Conservation (phyloP, 164 flowering plant species). For the Liquidambar formosana region DNA sequence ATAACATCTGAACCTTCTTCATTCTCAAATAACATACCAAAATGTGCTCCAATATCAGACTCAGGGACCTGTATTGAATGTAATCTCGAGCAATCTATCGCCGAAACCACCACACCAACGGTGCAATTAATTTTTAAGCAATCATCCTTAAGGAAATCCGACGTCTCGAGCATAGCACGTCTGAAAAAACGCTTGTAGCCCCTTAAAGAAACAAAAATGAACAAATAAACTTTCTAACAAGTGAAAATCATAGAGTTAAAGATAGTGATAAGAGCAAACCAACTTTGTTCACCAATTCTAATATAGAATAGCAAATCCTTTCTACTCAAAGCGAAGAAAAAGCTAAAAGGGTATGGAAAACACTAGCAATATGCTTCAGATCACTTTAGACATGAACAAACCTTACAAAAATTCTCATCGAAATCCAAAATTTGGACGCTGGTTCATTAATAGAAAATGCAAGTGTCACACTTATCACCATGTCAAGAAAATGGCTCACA, state of each 20-base stretch:
- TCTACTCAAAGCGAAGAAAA: background rate
- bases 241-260: background rate
- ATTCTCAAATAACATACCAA: constrained; percentile 79
- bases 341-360: background rate
- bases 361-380: background rate
- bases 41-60: constrained; percentile 78
- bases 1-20: constrained; percentile 85
- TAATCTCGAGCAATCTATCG: constrained; percentile 64
- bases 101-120: constrained; percentile 91
- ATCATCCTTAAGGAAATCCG: constrained; percentile 88
- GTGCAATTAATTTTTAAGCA: constrained; percentile 86
- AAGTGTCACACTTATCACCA: too few relatives aligned
- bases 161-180: constrained; percentile 80
- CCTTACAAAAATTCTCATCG: too few relatives aligned
- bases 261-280: background rate
- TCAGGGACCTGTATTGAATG: constrained; percentile 74
- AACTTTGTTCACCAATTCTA: background rate
- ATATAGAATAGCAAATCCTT: background rate
- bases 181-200: constrained; percentile 95
- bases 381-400: background rate
- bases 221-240: background rate
- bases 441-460: too few relatives aligned
- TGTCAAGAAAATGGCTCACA: too few relatives aligned
- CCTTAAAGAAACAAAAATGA: constrained; percentile 37
- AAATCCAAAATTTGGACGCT: too few relatives aligned